A percentile compares a stretch with the other conserved stretches of the same genome.
Evolutionary conservation across 2,329 filamentous ascomycete genomes (phyloP).

Genomic region (Sordariomycetes sp.): DNA sequence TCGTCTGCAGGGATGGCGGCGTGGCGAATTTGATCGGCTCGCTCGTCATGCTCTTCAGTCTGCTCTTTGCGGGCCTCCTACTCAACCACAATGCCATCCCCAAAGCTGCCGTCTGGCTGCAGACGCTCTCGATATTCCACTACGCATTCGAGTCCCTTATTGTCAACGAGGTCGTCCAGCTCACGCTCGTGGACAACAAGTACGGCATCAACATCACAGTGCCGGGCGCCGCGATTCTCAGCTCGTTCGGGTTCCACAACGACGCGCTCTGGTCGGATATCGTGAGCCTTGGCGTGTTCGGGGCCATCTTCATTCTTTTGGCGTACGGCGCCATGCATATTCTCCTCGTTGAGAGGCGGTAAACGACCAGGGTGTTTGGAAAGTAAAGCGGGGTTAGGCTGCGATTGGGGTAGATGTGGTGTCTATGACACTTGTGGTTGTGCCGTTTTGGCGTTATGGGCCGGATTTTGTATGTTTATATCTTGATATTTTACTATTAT

Average conservation of each 20-base stretch:
- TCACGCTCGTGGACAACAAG: constrained; percentile 86
- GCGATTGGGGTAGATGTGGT: neutral
- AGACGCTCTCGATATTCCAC: constrained; percentile 80
- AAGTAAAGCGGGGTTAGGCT: neutral
- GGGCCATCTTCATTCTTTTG: constrained; percentile 70
- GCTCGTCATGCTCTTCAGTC: constrained; percentile 92
- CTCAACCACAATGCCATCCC: constrained; percentile 94
- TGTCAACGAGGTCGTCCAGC: constrained; percentile 59
- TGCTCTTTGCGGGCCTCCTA: constrained; percentile 87
- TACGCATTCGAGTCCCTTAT: constrained; percentile 15
- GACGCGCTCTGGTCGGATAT: constrained; percentile 78
- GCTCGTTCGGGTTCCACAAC: constrained; percentile 89
- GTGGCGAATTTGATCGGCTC: constrained; percentile 92
- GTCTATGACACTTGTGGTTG: neutral
- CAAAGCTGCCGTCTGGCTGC: constrained; percentile 74
- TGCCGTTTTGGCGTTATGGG: neutral
- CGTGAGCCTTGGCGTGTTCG: constrained; percentile 71
- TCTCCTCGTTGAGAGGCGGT: constrained; percentile 72
- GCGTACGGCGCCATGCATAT: constrained; percentile 92
- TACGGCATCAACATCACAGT: constrained; percentile 96
- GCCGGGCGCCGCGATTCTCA: constrained; percentile 85
- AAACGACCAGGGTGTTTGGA: constrained; percentile 6
- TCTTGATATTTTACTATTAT: neutral
- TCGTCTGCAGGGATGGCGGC: constrained; percentile 81
- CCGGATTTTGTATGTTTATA: neutral